phyloP scores from a whole-genome alignment of 305 asterid genomes.

The Rubia occidens region DNA sequence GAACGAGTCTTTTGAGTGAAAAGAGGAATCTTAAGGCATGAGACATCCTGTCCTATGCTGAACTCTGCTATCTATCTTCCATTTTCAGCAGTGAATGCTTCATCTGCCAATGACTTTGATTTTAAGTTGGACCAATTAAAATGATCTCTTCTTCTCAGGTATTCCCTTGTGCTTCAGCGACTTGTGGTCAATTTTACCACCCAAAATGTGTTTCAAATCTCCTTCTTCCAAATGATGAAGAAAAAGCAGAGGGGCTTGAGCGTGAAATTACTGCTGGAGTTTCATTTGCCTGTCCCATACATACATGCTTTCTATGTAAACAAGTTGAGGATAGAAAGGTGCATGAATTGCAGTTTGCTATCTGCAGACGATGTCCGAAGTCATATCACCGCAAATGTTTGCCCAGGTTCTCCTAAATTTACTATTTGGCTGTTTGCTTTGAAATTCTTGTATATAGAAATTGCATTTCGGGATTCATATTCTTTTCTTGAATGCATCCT shows the following conservation, averaged over 20 bases:
- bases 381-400: constrained; percentile 72
- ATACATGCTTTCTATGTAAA: constrained; percentile 46
- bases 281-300: constrained; percentile 67
- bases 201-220: constrained; percentile 50
- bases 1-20: not conserved
- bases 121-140: not conserved
- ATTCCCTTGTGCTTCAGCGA: constrained; percentile 69
- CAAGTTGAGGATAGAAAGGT: constrained; percentile 48
- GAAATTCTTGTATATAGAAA: not conserved
- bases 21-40: not conserved
- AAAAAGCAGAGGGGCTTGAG: constrained; percentile 31
- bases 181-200: constrained; percentile 67
- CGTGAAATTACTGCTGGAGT: constrained; percentile 47
- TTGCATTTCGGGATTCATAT: not conserved
- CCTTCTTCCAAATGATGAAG: constrained; percentile 36
- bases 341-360: constrained; percentile 50
- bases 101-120: not conserved
- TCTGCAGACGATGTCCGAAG: constrained; percentile 73
- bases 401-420: constrained; percentile 43
- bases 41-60: not conserved
- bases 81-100: not conserved
- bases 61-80: not conserved
- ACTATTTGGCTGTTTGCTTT: constrained; percentile 8
- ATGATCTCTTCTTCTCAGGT: constrained; percentile 32
- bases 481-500: not conserved